phyloP scores from a whole-genome alignment of 2,329 filamentous ascomycete genomes.

The Colletotrichum nymphaeae region DNA sequence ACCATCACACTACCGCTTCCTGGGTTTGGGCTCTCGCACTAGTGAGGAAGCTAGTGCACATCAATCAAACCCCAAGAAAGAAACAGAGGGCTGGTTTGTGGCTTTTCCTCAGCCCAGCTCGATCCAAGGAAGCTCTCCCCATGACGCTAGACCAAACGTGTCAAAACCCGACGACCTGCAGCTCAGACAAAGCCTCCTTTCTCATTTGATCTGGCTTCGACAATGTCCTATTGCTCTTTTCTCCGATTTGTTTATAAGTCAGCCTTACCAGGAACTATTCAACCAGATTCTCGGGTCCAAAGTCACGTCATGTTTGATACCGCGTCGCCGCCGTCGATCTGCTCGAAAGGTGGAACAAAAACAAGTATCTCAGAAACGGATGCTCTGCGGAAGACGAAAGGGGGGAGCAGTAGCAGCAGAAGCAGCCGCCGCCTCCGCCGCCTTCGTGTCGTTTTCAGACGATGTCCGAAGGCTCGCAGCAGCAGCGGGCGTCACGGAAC shows the following conservation, averaged over 20 bases:
- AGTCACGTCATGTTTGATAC: slow-evolving; percentile 13
- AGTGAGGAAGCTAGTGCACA: slow-evolving; percentile 29
- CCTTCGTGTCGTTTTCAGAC: slow-evolving; percentile 22
- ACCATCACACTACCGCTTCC: background rate
- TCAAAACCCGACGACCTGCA: slow-evolving; percentile 30
- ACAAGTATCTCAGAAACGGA: slow-evolving; percentile 4
- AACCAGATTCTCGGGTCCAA: background rate
- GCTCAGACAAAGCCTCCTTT: slow-evolving; percentile 24
- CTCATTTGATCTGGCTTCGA: background rate
- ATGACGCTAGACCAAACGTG: slow-evolving; percentile 28
- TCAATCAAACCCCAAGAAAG: slow-evolving; percentile 22
- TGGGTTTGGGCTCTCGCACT: slow-evolving; percentile 9
- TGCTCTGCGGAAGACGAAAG: slow-evolving; percentile 4
- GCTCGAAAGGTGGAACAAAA: slow-evolving; percentile 16
- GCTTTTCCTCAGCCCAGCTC: slow-evolving; percentile 17
- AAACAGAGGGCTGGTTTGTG: slow-evolving; percentile 21
- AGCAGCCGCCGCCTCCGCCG: background rate
- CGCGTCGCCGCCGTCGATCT: background rate
- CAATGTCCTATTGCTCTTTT: background rate
- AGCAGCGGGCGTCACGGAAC: slow-evolving; percentile 38
- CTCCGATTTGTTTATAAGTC: slow-evolving; percentile 26
- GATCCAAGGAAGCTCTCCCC: background rate
- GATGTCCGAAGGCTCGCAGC: slow-evolving; percentile 51
- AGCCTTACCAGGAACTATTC: slow-evolving; percentile 11
- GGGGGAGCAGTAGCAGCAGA: background rate